phyloP scores from a whole-genome alignment of 1,284 basidiomycete species.

The Cryptococcus sp. region DNA sequence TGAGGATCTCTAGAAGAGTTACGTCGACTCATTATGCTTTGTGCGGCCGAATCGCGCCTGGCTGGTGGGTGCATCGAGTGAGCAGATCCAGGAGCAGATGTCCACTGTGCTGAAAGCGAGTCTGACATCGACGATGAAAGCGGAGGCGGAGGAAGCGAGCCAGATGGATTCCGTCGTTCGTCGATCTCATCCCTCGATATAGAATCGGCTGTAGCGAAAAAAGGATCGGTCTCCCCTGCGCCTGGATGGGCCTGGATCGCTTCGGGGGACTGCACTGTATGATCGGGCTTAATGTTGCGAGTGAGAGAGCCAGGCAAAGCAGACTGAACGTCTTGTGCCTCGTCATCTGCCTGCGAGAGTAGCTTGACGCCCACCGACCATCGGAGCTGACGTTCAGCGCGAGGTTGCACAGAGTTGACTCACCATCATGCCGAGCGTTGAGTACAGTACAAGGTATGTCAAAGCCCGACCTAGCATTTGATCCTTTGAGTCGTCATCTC shows the following conservation, averaged over 20 bases:
- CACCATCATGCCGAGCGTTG: conserved; percentile 89
- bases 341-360: conserved; percentile 70
- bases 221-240: conserved; percentile 42
- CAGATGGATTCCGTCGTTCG: conserved; percentile 17
- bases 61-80: conserved; percentile 27
- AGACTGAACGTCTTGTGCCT: conserved; percentile 31
- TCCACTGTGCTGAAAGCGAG: conserved; percentile 31
- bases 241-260: conserved; percentile 31
- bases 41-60: conserved; percentile 3
- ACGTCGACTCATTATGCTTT: conserved; percentile 7
- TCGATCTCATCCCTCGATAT: conserved; percentile 26
- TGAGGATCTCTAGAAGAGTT: conserved; percentile 9
- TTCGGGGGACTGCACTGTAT: conserved; percentile 34
- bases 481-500: conserved; percentile 72
- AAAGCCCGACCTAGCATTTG: conserved; percentile 89
- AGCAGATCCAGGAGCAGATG: conserved; percentile 54
- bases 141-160: conserved; percentile 7
- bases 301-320: conserved; percentile 4
- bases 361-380: conserved; percentile 85
- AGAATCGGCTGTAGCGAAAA: conserved; percentile 29
- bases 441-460: conserved; percentile 89
- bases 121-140: conserved; percentile 16
- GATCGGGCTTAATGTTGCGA: conserved; percentile 10
- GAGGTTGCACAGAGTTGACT: conserved; percentile 38
- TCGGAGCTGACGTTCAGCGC: conserved; percentile 61